Conservation (phyloP, 2,329 filamentous ascomycete species). For the Phaeosphaeriaceae sp. region DNA sequence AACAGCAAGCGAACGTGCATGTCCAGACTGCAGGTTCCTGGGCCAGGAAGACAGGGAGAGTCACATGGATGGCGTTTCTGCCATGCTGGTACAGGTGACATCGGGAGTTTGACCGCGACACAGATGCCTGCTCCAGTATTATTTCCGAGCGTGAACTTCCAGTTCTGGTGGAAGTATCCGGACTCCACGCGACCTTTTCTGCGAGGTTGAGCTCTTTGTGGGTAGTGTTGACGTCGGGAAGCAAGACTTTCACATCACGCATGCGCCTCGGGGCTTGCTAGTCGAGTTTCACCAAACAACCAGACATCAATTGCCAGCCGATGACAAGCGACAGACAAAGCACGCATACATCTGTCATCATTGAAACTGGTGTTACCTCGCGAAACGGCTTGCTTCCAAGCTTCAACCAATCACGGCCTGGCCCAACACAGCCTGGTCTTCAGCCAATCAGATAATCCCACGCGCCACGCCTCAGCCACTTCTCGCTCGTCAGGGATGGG, state of each 20-base stretch:
- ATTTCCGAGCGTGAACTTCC: not conserved
- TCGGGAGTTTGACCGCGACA: not conserved
- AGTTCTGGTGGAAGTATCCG: not conserved
- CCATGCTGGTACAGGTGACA: constrained; percentile 12
- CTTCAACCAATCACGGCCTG: not conserved
- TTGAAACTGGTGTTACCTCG: not conserved
- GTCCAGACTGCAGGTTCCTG: constrained; percentile 1
- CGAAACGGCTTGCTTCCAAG: not conserved
- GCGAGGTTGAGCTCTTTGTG: not conserved
- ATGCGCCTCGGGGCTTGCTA: not conserved
- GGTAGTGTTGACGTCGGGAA: not conserved
- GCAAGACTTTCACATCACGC: not conserved
- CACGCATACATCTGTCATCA: not conserved
- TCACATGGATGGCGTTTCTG: constrained; percentile 19
- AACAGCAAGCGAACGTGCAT: constrained; percentile 7
- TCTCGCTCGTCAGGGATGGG: constrained; percentile 5
- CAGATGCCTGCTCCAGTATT: not conserved
- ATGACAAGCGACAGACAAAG: not conserved
- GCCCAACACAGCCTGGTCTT: not conserved
- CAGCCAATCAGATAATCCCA: constrained; percentile 12
- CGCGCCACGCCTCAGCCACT: constrained; percentile 15
- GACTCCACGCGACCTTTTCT: not conserved
- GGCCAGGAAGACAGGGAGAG: constrained; percentile 4
- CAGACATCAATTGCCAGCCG: not conserved
- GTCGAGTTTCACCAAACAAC: not conserved